Evolutionary conservation across 176 grass and related monocot species (phyloP).

Genomic region (Calamus simplicifolius): DNA sequence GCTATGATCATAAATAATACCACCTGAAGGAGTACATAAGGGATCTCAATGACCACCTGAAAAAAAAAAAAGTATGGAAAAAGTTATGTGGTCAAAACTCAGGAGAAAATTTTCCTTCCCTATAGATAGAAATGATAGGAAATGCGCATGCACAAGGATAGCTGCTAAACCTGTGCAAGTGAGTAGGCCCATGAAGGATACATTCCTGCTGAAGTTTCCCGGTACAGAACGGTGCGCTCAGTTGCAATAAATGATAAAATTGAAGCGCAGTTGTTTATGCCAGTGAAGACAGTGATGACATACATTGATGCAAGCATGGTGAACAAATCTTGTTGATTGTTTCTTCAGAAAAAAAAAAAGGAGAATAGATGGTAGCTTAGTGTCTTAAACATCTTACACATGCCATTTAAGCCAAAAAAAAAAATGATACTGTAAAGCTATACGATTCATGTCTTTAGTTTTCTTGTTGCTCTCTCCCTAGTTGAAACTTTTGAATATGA

Average conservation of each 20-base stretch:
- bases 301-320: constrained; percentile 70
- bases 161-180: constrained; percentile 39
- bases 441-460: too few relatives aligned
- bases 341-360: constrained; percentile 19
- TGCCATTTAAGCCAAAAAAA: too few relatives aligned
- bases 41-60: constrained; percentile 60
- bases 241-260: constrained; percentile 48
- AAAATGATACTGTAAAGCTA: too few relatives aligned
- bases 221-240: constrained; percentile 53
- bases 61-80: background rate
- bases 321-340: constrained; percentile 64
- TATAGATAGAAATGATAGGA: background rate
- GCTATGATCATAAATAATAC: constrained; percentile 45
- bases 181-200: constrained; percentile 80
- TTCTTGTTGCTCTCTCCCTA: too few relatives aligned
- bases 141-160: background rate
- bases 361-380: background rate
- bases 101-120: background rate
- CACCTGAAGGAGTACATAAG: constrained; percentile 40
- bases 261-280: constrained; percentile 46
- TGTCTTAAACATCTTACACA: too few relatives aligned
- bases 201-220: constrained; percentile 78
- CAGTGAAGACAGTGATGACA: constrained; percentile 29
- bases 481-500: too few relatives aligned
- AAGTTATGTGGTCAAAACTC: background rate